phyloP scores from a whole-genome alignment of 805 yeast genomes.

The Tetrapisispora iriomotensis region DNA sequence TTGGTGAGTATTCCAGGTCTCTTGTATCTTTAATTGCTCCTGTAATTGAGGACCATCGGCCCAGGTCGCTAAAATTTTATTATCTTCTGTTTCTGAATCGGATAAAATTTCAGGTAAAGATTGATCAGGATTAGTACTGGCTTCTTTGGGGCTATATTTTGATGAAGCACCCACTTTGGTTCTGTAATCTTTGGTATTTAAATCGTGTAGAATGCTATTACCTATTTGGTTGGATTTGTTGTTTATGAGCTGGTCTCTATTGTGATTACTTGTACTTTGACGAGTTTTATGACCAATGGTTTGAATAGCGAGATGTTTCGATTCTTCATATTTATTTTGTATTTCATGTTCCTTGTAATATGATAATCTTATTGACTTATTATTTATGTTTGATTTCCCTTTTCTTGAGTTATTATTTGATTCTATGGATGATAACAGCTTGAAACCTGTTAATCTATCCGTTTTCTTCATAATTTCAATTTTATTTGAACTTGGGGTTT shows the following conservation, averaged over 20 bases:
- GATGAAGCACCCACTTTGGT: constrained; percentile 14
- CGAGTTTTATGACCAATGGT: not conserved
- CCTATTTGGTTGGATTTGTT: not conserved
- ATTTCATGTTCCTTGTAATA: not conserved
- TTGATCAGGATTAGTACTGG: constrained; percentile 9
- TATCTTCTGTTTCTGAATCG: constrained; percentile 45
- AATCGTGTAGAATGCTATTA: constrained; percentile 18
- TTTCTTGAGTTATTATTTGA: constrained; percentile 7
- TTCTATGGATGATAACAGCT: constrained; percentile 18
- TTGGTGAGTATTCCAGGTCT: constrained; percentile 50
- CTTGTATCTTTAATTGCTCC: constrained; percentile 36
- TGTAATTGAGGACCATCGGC: constrained; percentile 50
- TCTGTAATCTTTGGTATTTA: constrained; percentile 26
- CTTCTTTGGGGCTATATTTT: constrained; percentile 1
- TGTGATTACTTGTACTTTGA: not conserved
- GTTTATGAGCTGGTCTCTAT: not conserved
- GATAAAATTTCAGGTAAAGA: constrained; percentile 39
- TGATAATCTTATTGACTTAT: not conserved
- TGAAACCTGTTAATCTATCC: constrained; percentile 25
- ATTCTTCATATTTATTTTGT: constrained; percentile 2
- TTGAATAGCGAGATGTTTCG: constrained; percentile 1
- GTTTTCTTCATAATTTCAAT: constrained; percentile 1
- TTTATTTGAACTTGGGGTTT: not conserved
- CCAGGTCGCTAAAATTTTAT: constrained; percentile 46
- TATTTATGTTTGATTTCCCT: not conserved